Evolutionary conservation across 148 eudicot genomes (phyloP), one percentile per base, ranked within the genome.

Genomic region (Drosera capensis): DNA sequence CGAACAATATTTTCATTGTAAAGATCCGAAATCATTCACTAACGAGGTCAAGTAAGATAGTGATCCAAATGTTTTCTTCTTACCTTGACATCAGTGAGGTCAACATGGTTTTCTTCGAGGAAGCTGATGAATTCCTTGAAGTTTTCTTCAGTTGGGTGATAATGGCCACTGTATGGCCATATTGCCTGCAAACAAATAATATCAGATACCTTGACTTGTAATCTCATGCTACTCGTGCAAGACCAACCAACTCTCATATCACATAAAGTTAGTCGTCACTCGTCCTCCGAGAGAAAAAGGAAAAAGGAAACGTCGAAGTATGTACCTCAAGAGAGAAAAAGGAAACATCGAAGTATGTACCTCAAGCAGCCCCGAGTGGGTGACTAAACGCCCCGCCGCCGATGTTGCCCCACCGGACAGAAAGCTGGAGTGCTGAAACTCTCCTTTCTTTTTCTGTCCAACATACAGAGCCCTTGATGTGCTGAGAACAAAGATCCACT

Each of bases 131-230:
- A 82, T 54, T 82, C 96, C 60, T 55, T 67, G 64, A 87, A 87
- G 55, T 79, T 79, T 54, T 87, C 94, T 56, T 82, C 94, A 1
- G 96, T 87, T 3, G 96, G 96, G 54, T 59, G 90, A 52, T 82
- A 87, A 54, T 87, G 96, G 22, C 96, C 94, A 24, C 96, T 82
- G 56, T 82, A 87, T 30, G 96, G 96, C 96, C 96, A 82, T 48
- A 87, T 58, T 43, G 83, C 87, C 93, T 86, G 75, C 43, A 58
- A 45, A 49, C 22, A 23, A 2, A 29, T 37, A 19, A 28, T 30
- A 52, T 15, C 35, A 46, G 21, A 11, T 40, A 42, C 34, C 52
- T 14, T 38, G 1, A 17, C 45, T 28, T 38, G 36, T 25, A 43
- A 29, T 6, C 38, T 13, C 8, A 19, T 16, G 43, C 0, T 9